Base-by-base conservation (phyloP, 305 asterid genomes). In the Stenogyne calaminthoides region DNA sequence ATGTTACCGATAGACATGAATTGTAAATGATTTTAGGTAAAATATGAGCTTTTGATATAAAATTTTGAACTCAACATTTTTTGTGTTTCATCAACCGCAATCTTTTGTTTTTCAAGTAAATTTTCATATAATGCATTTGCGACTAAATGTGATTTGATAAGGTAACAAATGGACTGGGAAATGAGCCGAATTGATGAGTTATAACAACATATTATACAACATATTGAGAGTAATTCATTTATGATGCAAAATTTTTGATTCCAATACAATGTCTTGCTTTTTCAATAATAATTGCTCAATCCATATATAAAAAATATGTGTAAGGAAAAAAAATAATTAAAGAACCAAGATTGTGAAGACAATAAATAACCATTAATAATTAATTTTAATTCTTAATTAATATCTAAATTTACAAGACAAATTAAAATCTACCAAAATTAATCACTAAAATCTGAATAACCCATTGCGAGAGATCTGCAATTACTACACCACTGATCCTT, bases 391-490 rank as follows among this genome's bases (percentile, higher is more conserved):
- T 59, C 59, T 49, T 51, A 73, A 77, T 49, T 70, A 52, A 64
- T 70, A 54, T 78, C 74, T 65, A 78, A 69, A 67, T 67, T 72
- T 60, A 69, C 66, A 71, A 20, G 34, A 44, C 6, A 32, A 32
- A 32, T 32, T 12, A 10, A 70, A 27, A 70, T 64, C 73, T 68
- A 81, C 69, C 20, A 42, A 34, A 47, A 9, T 6, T 57, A 57
- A 56, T 79, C 77, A 84, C 55, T 76, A 83, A 70, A 46, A 78
- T 78, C 86, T 84, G 86, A 74, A 70, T 71, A 75, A 20, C 5
- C 89, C 87, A 61, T 46, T 77, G 52, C 70, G 74, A 70, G n/a
- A n/a, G 74, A 67, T 69, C 78, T 84, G 77, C 97, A 87, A 81
- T 84, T 75, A 77, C 81, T 76, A 81, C 93, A 91, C 54, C 71